phyloP scores from a whole-genome alignment of 129 eudicot genomes.

The Dittrichia graveolens region DNA sequence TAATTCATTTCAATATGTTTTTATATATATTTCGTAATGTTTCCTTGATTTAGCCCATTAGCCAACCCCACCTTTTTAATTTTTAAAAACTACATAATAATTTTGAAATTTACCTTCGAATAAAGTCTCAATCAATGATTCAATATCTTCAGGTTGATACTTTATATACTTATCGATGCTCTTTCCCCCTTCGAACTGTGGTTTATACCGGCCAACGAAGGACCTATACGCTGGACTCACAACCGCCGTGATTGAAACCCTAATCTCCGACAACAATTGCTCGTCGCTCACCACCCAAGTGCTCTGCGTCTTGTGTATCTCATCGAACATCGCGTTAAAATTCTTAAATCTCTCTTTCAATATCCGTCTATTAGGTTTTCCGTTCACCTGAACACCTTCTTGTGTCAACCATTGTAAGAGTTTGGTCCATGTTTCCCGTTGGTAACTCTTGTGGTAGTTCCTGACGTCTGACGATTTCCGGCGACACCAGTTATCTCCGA shows the following conservation, averaged over 20 bases:
- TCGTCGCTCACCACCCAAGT: slow-evolving; percentile 83
- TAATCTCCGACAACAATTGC: slow-evolving; percentile 77
- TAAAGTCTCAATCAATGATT: slow-evolving; percentile 65
- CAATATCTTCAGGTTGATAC: slow-evolving; percentile 87
- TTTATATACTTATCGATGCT: slow-evolving; percentile 73
- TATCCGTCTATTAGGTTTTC: slow-evolving; percentile 52
- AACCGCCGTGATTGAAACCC: slow-evolving; percentile 69
- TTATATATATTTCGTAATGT: too few species aligned
- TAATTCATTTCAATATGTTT: too few species aligned
- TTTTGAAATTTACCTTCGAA: slow-evolving; percentile 57
- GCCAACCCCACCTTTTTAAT: not conserved
- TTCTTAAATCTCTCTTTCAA: slow-evolving; percentile 74
- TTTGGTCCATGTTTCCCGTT: slow-evolving; percentile 73
- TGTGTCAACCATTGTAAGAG: slow-evolving; percentile 56
- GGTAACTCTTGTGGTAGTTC: slow-evolving; percentile 79
- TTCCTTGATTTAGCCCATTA: too few species aligned
- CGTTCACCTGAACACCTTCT: slow-evolving; percentile 61
- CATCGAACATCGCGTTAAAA: slow-evolving; percentile 71
- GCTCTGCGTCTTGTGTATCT: slow-evolving; percentile 74
- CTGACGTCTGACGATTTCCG: slow-evolving; percentile 69
- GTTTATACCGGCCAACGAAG: slow-evolving; percentile 70
- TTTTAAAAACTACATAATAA: not conserved
- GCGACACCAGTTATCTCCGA: slow-evolving; percentile 73
- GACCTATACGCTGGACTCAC: slow-evolving; percentile 91
- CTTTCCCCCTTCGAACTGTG: slow-evolving; percentile 50